phyloP scores from a whole-genome alignment of 169 alveolate genomes.

The Plasmodium cynomolgi region DNA sequence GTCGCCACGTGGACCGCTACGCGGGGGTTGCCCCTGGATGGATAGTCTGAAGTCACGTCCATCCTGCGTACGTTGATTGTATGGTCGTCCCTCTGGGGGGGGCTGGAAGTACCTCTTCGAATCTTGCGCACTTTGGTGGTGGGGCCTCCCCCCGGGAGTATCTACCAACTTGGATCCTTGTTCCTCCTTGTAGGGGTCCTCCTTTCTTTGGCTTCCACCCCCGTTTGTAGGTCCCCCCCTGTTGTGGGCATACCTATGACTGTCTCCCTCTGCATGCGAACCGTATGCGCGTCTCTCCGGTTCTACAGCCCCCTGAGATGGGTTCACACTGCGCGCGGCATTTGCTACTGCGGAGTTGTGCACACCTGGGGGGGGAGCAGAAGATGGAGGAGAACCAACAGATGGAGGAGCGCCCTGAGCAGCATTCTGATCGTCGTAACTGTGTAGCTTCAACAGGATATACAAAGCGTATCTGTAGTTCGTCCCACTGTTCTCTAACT shows the following conservation, averaged over 20 bases:
- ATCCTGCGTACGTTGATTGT: not conserved
- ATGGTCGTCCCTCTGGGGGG: not conserved
- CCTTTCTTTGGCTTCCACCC: not conserved
- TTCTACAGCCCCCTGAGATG: not conserved
- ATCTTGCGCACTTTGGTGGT: not conserved
- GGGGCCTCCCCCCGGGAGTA: not conserved
- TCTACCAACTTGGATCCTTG: not conserved
- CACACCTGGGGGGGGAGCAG: not conserved
- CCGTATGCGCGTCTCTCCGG: not conserved
- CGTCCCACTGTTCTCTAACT: slow-evolving; percentile 36
- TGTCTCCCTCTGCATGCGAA: not conserved
- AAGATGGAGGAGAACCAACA: too few species aligned
- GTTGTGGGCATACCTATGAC: not conserved
- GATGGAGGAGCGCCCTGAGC: too few species aligned
- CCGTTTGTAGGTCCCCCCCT: not conserved
- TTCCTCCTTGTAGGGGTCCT: not conserved
- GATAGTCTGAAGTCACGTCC: not conserved
- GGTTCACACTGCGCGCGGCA: not conserved
- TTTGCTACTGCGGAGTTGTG: not conserved
- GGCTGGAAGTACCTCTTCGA: not conserved
- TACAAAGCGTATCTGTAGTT: slow-evolving; percentile 43
- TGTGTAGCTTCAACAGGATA: slow-evolving; percentile 21
- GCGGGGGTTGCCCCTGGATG: not conserved
- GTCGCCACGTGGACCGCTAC: not conserved
- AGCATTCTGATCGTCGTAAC: slow-evolving; percentile 15